Evolutionary conservation across 352 stramenopile genomes (phyloP), one percentile per base, ranked within the genome.

Genomic region (Phytophthora tubulina): DNA sequence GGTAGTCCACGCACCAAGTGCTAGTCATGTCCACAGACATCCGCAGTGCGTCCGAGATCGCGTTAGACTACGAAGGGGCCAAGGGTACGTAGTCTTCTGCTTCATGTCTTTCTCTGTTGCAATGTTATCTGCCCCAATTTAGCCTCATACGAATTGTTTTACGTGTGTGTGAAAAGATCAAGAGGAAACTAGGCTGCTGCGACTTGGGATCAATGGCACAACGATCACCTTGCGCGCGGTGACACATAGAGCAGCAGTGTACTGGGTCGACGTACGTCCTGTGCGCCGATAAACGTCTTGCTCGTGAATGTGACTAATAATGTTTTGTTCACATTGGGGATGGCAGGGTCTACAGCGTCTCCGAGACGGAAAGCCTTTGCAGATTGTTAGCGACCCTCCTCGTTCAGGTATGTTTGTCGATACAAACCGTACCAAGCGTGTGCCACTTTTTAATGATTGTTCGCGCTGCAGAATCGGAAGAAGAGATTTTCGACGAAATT

Each of bases 401-500:
- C 87, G 77, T 14, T 60, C 86, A 63, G 84, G 85, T 91, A 50
- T 27, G 31, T 31, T 57, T 46, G 17, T 38, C 38, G 21, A 27
- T 27, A 27, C 21, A 27, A 27, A 27, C 21, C 21, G 30, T 41
- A n/a, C 3, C 13, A 35, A 8, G 30, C 13, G 9, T 32, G 35
- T 13, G 21, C 21, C 21, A 27, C 65, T 0, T 41, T 27, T 2
- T 33, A 15, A 41, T 45, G 4, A 31, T 44, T 53, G 53, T 54
- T 41, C 63, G 7, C 21, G 6, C 31, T 50, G 30, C 56, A 93
- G 86, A 94, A 67, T 86, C 83, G 8, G 82, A 94, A 65, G 86
- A 94, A 9, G 83, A 91, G 27, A 88, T 94, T 11, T 94, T 92
- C 32, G 69, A 76, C 21, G 82, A 92, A 62, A 94, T 94, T 21